Conservation (phyloP, 257 asterid genomes). For the Solanum rostratum region DNA sequence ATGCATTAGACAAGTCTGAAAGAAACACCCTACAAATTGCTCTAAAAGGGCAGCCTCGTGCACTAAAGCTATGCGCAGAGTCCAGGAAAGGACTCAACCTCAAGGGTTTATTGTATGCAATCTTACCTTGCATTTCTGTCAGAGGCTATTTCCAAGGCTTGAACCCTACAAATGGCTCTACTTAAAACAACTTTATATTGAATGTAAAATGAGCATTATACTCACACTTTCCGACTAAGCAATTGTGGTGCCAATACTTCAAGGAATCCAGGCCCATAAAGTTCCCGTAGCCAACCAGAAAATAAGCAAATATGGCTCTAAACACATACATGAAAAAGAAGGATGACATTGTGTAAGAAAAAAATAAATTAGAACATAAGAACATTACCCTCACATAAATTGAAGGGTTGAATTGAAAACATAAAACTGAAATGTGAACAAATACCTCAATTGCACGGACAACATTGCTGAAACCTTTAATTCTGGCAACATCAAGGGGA, state of each 20-base stretch:
- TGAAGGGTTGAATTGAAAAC: not conserved
- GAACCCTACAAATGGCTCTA: not conserved
- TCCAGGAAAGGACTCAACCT: too few species aligned
- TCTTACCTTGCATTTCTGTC: too few species aligned
- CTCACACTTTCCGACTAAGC: slow-evolving; percentile 89
- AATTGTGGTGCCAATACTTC: slow-evolving; percentile 74
- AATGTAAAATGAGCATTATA: slow-evolving; percentile 1
- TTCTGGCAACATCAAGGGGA: slow-evolving; percentile 88
- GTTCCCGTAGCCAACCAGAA: slow-evolving; percentile 85
- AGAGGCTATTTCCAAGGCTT: too few species aligned
- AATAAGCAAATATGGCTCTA: slow-evolving; percentile 75
- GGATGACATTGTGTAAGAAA: not conserved
- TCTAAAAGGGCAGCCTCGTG: too few species aligned
- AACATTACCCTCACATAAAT: not conserved
- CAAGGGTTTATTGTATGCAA: too few species aligned
- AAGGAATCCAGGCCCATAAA: slow-evolving; percentile 81
- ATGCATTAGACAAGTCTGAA: not conserved
- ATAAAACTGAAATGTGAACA: not conserved
- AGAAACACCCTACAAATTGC: not conserved
- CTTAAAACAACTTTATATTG: not conserved
- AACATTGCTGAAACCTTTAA: slow-evolving; percentile 67
- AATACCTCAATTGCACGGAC: slow-evolving; percentile 90
- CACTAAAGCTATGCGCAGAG: too few species aligned
- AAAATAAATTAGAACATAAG: not conserved
- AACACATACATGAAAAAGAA: slow-evolving; percentile 4